Evolutionary conservation across 768 basidiomycete genomes (phyloP), one percentile per base, ranked within the genome.

Genomic region (Phlegmacium glaucopus): DNA sequence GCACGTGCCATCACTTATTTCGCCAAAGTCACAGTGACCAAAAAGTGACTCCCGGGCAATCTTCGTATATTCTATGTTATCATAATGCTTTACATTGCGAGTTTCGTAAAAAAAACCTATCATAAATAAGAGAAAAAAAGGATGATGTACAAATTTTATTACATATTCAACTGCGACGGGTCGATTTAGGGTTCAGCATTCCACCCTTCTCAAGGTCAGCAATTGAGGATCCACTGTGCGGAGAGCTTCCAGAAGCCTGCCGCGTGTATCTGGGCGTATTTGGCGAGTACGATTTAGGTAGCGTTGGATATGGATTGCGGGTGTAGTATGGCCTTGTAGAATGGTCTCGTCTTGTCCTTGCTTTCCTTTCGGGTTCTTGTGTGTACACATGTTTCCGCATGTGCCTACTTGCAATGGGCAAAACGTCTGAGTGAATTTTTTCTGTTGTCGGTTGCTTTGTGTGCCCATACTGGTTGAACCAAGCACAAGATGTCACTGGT

Each of bases 401-500:
- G 39, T 57, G 47, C 9, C 49, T 50, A 9, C 57, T 48, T 17
- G 62, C 60, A n/a, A 67, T 59, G n/a, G 70, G 72, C 28, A 74
- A 61, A 26, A 74, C 61, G 48, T 68, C 69, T 9, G 69, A 69
- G 29, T 59, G 58, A 34, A 63, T 68, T 35, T 66, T 68, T 51
- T 70, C 70, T n/a, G 60, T 61, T 16, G 63, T 56, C 22, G 65
- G 62, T 36, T 55, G 68, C 48, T 75, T 64, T n/a, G 59, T 42
- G 42, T 59, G 69, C 32, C 76, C 74, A 48, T 78, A 78, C 36
- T 63, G 63, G 49, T 76, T 74, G 65, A 88, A 87, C 87, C 86
- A 88, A 44, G 84, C 79, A 61, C 80, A 85, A 11, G 75, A 74
- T 1, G 87, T 85, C 43, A 86, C 83, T 7, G 87, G 82, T 8